Percentiles rank a stretch among this genome's conserved stretches.
Evolutionary conservation across 2,329 filamentous ascomycete genomes (phyloP).

Genomic region (Fusarium devonianum): DNA sequence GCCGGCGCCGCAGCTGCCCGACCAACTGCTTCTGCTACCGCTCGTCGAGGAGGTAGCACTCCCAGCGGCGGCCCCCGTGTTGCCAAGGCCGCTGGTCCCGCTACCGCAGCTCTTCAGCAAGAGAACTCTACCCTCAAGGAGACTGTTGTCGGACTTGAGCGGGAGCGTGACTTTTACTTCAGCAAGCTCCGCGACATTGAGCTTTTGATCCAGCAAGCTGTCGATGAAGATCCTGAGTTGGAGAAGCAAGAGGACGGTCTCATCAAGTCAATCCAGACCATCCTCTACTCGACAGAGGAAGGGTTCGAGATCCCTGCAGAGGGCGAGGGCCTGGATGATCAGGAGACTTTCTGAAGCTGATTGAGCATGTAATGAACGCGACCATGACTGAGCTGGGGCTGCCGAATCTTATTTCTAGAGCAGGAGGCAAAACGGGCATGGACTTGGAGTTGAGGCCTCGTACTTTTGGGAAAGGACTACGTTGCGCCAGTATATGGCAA

Average conservation of each 20-base stretch:
- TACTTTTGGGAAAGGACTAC: constrained; percentile 28
- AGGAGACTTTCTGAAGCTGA: constrained; percentile 75
- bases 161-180: constrained; percentile 98
- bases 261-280: constrained; percentile 94
- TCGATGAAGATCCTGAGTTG: constrained; percentile 89
- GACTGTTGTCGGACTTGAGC: constrained; percentile 91
- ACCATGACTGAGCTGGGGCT: constrained; percentile 36
- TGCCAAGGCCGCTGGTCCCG: constrained; percentile 61
- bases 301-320: constrained; percentile 90
- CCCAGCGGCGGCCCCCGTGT: constrained; percentile 63
- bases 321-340: constrained; percentile 73
- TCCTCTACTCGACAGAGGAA: constrained; percentile 96
- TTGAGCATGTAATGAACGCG: constrained; percentile 39
- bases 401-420: constrained; percentile 22
- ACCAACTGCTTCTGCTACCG: constrained; percentile 58
- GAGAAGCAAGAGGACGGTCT: constrained; percentile 93
- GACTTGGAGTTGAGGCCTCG: constrained; percentile 41
- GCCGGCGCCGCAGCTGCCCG: constrained; percentile 57
- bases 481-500: constrained; percentile 26
- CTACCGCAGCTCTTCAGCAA: constrained; percentile 75
- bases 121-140: constrained; percentile 93
- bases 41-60: constrained; percentile 66
- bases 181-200: constrained; percentile 98
- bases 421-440: constrained; percentile 35
- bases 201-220: constrained; percentile 88